Evolutionary conservation across 768 basidiomycete genomes (phyloP).

Genomic region (Sutorius australiensis): DNA sequence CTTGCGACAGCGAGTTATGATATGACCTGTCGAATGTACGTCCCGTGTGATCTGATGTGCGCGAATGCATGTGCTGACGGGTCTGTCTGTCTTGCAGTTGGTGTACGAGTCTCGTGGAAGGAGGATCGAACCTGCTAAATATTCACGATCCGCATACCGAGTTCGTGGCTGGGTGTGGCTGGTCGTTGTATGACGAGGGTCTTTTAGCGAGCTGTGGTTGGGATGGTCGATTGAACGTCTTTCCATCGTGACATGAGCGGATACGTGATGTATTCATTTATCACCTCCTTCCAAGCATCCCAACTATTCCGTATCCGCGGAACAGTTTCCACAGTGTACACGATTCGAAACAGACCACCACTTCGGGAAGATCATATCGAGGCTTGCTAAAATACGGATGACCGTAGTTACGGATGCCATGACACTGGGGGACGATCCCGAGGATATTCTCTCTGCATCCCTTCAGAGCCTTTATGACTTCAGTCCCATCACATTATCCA

Average conservation of each 20-base stretch:
- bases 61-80: background rate
- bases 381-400: background rate
- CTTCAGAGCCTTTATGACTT: slow-evolving; percentile 60
- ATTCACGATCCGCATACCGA: slow-evolving; percentile 91
- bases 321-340: background rate
- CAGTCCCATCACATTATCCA: slow-evolving; percentile 56
- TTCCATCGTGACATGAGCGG: slow-evolving; percentile 42
- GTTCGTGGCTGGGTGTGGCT: slow-evolving; percentile 87
- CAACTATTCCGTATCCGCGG: background rate
- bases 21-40: slow-evolving; percentile 92
- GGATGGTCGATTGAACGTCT: slow-evolving; percentile 83
- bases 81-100: slow-evolving; percentile 46
- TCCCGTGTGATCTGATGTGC: slow-evolving; percentile 14
- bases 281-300: background rate
- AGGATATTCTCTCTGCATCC: slow-evolving; percentile 67
- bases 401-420: background rate
- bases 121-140: slow-evolving; percentile 50
- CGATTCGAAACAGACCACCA: background rate
- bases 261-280: background rate
- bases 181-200: slow-evolving; percentile 91
- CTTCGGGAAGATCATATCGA: background rate
- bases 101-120: slow-evolving; percentile 56
- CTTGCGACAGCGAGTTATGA: slow-evolving; percentile 81
- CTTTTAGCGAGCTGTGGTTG: slow-evolving; percentile 87
- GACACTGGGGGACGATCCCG: slow-evolving; percentile 37